Conservation (phyloP, 257 asterid species). For the Solanum ossicruentum region DNA sequence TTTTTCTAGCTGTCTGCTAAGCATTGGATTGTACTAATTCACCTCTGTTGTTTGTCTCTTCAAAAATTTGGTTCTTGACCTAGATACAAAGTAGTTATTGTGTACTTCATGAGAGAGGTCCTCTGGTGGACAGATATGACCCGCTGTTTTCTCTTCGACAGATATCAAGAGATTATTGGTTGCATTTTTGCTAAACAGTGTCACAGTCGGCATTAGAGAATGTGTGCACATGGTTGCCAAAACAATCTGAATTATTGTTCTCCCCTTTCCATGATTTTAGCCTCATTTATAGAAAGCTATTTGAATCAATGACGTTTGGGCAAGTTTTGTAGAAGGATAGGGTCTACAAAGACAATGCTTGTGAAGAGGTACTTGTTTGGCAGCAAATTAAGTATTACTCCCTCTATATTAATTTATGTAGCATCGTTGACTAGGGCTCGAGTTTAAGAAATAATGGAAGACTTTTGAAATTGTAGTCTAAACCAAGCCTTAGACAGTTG, state of each 20-base stretch:
- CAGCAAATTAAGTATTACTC: neutral
- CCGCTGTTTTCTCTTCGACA: neutral
- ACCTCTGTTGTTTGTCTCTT: neutral
- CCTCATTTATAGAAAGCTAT: neutral
- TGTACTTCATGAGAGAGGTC: neutral
- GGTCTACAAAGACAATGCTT: neutral
- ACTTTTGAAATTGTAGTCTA: neutral
- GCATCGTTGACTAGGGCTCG: neutral
- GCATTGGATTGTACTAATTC: neutral
- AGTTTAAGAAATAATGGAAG: neutral
- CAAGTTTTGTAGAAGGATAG: neutral
- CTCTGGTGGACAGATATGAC: neutral
- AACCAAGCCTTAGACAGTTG: neutral
- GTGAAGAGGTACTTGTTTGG: neutral
- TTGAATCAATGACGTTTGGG: neutral
- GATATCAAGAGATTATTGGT: neutral
- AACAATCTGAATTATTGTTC: neutral
- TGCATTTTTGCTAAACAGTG: neutral
- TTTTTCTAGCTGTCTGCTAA: neutral
- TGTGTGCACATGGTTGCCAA: neutral
- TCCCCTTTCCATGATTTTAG: neutral
- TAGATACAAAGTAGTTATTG: neutral
- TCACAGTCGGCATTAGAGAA: neutral
- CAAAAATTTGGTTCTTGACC: neutral
- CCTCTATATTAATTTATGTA: neutral